Evolutionary conservation across 2,329 filamentous ascomycete genomes (phyloP), one percentile per base, ranked within the genome.

Genomic region (Epicoccum nigrum): DNA sequence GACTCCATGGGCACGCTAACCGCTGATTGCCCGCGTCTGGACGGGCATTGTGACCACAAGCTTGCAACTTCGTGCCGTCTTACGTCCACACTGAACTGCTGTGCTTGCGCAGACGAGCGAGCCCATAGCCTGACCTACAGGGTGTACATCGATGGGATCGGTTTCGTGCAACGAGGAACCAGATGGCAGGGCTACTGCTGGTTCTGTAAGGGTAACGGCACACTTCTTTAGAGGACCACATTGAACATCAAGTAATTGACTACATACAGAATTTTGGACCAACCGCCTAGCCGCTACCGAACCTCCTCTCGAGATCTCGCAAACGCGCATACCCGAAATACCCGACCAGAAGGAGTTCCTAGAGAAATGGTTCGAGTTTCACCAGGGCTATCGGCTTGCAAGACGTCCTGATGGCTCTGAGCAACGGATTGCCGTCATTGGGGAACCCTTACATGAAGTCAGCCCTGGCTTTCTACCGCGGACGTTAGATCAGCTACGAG

Each of bases 161-260:
- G 79, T 8, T 78, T 77, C 34, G 78, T 80, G 5, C 70, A 74
- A 28, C 68, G 77, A 19, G 79, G 78, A 2, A 78, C 73, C 4
- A 59, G 79, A 31, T 80, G 78, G 77, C 76, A 81, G 57, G 67
- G 75, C 47, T 81, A 81, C 51, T 81, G 79, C 56, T 80, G 77
- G 77, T 79, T 76, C 56, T 81, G 79, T 55, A 77, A 77, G 64
- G 72, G 74, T 72, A 56, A 12, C 32, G 13, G n/a, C 23, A 39
- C 44, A 4, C 25, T 3, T 4, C n/a, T 5, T 3, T n/a, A n/a
- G 30, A 23, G 3, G 11, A 17, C n/a, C 15, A 7, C 6, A 8
- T 25, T 1, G 34, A 23, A 4, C n/a, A 7, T 21, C n/a, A 20
- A 46, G n/a, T 16, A 35, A 35, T 55, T 62, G 42, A 61, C 41